Base-by-base conservation (phyloP, 23 red algal species). In the Agarophyton chilense region DNA sequence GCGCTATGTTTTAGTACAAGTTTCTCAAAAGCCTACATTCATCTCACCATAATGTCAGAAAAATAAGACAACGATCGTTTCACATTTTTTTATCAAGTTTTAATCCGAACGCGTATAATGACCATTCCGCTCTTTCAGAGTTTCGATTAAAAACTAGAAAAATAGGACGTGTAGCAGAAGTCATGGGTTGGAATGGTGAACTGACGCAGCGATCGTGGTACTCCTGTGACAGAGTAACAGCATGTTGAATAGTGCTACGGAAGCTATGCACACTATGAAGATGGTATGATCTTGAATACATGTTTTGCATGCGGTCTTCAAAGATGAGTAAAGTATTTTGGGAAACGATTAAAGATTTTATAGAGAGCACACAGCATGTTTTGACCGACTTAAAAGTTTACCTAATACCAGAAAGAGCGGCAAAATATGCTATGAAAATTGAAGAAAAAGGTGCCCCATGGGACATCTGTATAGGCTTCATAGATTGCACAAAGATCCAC, bases 401-500 rank as follows among this genome's bases (percentile, higher is more conserved):
- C 1, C 24, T 85, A 2, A 68, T 85, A 35, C 5, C 25, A 42
- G 36, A 54, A 29, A 43, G 60, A 52, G 58, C 88, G 12, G 0
- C 13, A 47, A 33, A 6, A 6, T 91, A 91, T 50, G 50, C 62
- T 0, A 46, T 41, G 10, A 24, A 41, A 39, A 53, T 91, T 28
- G 22, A 51, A 10, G 28, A 54, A 24, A 52, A 52, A 11, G 85
- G 43, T 26, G 61, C 76, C 2, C 77, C 74, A 26, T 52, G 33
- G 3, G 88, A 91, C n/a, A 21, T 31, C 11, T 91, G 88, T 36
- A 55, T 91, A 29, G 88, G 88, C 9, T 91, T 82, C 29, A 72
- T 91, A 10, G 75, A 91, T 33, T 91, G 75, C 44, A 91, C 88
- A 3, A 91, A 91, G 51, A 56, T 82, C 63, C 31, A 4, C 29